phyloP scores from a whole-genome alignment of 2,329 filamentous ascomycete genomes.

The Penicillium sp. region DNA sequence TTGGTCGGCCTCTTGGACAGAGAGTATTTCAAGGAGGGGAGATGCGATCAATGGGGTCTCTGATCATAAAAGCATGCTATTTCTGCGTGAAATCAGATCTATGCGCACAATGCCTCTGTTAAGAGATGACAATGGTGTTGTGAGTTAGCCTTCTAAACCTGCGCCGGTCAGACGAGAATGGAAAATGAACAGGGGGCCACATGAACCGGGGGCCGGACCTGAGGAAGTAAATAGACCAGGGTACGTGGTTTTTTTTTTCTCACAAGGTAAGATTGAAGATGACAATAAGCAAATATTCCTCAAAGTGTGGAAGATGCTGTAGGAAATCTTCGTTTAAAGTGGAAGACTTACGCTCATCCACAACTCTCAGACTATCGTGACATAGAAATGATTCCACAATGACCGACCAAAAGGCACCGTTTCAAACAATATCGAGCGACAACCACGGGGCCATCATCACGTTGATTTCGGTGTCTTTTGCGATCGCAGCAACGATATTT shows the following conservation, averaged over 20 bases:
- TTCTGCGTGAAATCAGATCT: too few relatives aligned
- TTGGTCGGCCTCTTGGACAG: too few relatives aligned
- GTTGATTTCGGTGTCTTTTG: constrained; percentile 5
- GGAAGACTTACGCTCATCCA: too few relatives aligned
- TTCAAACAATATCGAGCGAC: constrained; percentile 4
- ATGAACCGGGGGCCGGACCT: neutral
- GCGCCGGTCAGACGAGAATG: too few relatives aligned
- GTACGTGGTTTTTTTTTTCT: neutral
- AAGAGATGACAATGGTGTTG: neutral
- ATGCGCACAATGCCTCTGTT: too few relatives aligned
- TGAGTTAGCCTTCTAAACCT: too few relatives aligned
- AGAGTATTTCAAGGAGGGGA: too few relatives aligned
- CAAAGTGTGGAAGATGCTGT: neutral
- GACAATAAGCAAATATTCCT: neutral
- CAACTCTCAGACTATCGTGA: too few relatives aligned
- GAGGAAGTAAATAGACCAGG: neutral
- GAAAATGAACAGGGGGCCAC: neutral
- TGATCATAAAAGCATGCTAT: too few relatives aligned
- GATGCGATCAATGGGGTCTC: too few relatives aligned
- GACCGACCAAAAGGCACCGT: constrained; percentile 5
- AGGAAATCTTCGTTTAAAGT: neutral
- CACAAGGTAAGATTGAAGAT: neutral
- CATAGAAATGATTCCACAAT: neutral
- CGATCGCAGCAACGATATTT: constrained; percentile 11
- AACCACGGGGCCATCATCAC: constrained; percentile 8